Base-by-base conservation (phyloP, 2,329 filamentous ascomycete species). In the Exophiala spinifera region DNA sequence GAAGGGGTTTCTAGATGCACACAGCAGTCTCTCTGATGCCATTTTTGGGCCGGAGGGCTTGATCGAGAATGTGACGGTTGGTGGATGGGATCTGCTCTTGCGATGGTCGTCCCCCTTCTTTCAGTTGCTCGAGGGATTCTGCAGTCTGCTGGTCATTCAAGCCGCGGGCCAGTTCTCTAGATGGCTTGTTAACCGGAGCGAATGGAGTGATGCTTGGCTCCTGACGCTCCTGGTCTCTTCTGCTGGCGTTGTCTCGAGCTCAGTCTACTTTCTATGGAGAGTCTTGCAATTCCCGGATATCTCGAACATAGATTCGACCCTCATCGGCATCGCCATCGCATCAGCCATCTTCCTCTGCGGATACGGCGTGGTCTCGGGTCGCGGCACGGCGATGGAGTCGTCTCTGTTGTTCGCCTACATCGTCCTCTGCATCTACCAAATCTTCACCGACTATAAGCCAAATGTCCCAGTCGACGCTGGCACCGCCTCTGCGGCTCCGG, bases 381-480 rank as follows among this genome's bases (percentile, higher is more conserved):
- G 91, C 65, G 94, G 94, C 57, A 99, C 96, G 66, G 90, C 92
- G 1, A 88, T 97, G 51, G 92, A 99, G 73, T 95, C 90, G 63
- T 96, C 92, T 19, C 78, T 99, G 10, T 81, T 99, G 55, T 97
- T 99, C 68, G 92, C 94, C 66, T 99, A 99, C 72, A 84, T 96
- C 57, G 94, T 96, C n/a, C 85, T 99, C 59, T 97, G 92, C 76
- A 88, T 97, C 67, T 99, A 97, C 75, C 94, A 99, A 72, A 97
- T 97, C 71, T 97, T 97, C 72, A 99, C 94, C 65, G 94, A 99
- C 73, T 97, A 97, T 73, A 84, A 92, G 63, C 91, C 94, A 2
- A 91, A 88, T 3, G 72, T 81, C 15, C 84, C 81, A n/a, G 20
- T 57, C 37, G 52, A 57, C 10, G 76, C 79, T 28, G 79, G 83